These are phyloP conservation scores for Ambrosia trifida DNA, from an alignment of 129 eudicot species.

Conservation along the genomic window DNA sequence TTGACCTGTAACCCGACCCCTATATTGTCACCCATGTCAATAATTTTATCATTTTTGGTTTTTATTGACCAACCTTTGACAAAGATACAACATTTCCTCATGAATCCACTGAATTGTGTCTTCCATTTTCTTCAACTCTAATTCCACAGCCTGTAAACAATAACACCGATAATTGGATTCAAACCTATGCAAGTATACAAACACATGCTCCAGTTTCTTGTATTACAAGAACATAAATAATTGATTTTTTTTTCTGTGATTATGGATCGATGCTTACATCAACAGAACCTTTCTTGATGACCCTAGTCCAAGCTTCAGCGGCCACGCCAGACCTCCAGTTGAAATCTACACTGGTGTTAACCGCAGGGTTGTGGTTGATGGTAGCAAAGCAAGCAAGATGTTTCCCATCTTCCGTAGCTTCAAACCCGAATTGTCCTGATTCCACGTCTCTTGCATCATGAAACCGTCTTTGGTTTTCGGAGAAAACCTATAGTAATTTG, in stretches of 20 bases:
- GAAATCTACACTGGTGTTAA: conserved; percentile 60
- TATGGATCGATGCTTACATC: conserved; percentile 47
- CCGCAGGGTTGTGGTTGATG: conserved; percentile 46
- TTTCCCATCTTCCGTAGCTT: conserved; percentile 62
- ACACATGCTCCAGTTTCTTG: too few species aligned
- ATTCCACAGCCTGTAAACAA: conserved; percentile 59
- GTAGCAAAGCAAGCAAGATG: conserved; percentile 77
- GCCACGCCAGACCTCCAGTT: conserved; percentile 87
- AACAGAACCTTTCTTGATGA: conserved; percentile 74
- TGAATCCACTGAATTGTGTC: conserved; percentile 59
- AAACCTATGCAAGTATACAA: neutral
- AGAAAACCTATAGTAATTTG: conserved; percentile 46
- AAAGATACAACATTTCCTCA: conserved; percentile 74
- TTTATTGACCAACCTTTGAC: conserved; percentile 57
- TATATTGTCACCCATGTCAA: too few species aligned
- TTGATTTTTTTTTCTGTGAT: neutral
- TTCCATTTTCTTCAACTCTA: conserved; percentile 75
- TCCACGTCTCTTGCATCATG: conserved; percentile 58
- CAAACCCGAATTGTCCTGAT: conserved; percentile 70
- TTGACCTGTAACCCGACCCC: too few species aligned
- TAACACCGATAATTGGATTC: neutral
- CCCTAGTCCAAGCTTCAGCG: conserved; percentile 73
- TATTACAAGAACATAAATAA: neutral
- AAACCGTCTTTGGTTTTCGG: conserved; percentile 48
- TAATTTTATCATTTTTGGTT: neutral